Evolutionary conservation across 2,329 filamentous ascomycete genomes (phyloP), one percentile per base, ranked within the genome.

Genomic region (Penicillium sp.): DNA sequence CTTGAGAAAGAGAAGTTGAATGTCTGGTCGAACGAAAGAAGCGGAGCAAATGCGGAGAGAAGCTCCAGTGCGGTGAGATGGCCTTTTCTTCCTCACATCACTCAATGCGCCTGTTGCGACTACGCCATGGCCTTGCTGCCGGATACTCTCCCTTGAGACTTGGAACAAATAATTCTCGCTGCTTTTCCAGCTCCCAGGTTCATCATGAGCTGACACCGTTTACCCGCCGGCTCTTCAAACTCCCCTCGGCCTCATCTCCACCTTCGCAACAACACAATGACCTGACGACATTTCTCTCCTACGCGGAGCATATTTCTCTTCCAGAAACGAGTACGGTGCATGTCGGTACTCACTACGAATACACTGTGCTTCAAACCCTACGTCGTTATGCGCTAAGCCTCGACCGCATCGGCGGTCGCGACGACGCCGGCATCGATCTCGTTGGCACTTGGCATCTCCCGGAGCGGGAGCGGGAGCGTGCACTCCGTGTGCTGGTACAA

Each of bases 291-390:
- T 80, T 79, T 64, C 71, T 78, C 57, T 60, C 69, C 52, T 71
- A 80, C 63, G 75, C 77, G n/a, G 49, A 68, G 5, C 72, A 73
- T 42, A 75, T 68, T 8, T 63, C 66, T 17, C 74, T 79, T 21
- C 69, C 73, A 9, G 56, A 65, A 21, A 67, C 62, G 15, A 78
- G 72, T 57, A 77, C 77, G 2, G 72, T 74, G 52, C 78, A 78
- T 61, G 66, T 77, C 42, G 79, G 79, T 49, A 80, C 77, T 3
- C 69, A 74, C 57, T 81, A 81, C 67, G 79, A 81, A 66, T 80
- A 80, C 59, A 76, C 74, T 8, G 72, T 78, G 7, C 73, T 73
- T 33, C 50, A 69, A 31, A 73, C 70, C 37, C 73, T 81, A 19
- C 75, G 70, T 35, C 69, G 64, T 23, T 75, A 72, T 35, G 72